A percentile compares a stretch with the other conserved stretches of the same genome.
Conservation (phyloP, 441 rosid species). For the Populus hybrid region DNA sequence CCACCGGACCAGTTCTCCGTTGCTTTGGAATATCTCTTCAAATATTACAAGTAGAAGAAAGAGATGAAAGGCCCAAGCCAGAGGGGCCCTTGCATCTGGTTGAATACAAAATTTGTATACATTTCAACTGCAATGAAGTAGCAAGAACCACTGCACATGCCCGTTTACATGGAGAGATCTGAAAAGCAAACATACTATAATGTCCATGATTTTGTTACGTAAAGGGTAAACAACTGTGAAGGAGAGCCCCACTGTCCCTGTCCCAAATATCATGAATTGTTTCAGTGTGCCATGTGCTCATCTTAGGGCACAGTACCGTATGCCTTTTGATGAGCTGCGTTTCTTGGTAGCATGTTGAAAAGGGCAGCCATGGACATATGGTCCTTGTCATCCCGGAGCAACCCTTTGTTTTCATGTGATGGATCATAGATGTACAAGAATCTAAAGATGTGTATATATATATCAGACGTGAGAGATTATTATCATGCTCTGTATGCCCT, state of each 20-base stretch:
- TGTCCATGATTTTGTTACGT: slow-evolving; percentile 31
- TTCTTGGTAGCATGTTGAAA: background rate
- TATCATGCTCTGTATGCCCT: too few species aligned
- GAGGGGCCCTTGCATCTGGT: slow-evolving; percentile 2
- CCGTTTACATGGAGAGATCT: background rate
- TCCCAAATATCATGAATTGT: slow-evolving; percentile 10
- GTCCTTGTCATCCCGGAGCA: background rate
- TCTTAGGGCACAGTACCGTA: background rate
- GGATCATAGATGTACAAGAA: too few species aligned
- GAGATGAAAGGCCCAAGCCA: background rate
- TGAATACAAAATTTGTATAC: background rate
- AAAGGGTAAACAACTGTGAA: slow-evolving; percentile 20
- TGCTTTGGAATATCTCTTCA: slow-evolving; percentile 3
- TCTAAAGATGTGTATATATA: too few species aligned
- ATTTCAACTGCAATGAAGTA: background rate
- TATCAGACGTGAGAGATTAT: background rate
- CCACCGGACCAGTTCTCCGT: background rate
- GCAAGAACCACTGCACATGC: slow-evolving; percentile 15
- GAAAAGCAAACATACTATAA: slow-evolving; percentile 6
- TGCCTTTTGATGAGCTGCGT: background rate
- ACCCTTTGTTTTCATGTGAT: background rate
- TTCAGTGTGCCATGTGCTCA: background rate
- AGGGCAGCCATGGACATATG: background rate
- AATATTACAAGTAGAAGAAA: background rate
- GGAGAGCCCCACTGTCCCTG: slow-evolving; percentile 7